Evolutionary conservation across 78 protist species (phyloP).

Genomic region (Speleostelium caveatum): DNA sequence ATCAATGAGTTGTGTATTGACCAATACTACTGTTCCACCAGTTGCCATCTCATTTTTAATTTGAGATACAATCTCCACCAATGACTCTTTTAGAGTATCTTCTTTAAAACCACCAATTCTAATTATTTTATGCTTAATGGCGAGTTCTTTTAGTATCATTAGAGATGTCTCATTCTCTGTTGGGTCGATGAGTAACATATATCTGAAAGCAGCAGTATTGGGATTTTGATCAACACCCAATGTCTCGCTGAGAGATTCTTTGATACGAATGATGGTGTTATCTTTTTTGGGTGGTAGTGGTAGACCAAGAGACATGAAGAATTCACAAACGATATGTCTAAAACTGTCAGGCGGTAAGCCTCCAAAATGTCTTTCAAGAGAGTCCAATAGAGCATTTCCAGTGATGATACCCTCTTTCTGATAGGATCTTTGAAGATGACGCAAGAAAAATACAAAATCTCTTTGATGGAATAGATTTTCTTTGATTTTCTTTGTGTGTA

Average conservation of each 20-base stretch:
- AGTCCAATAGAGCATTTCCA: background rate
- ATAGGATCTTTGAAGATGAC: slow-evolving; percentile 4
- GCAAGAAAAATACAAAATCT: slow-evolving; percentile 62
- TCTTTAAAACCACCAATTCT: slow-evolving; percentile 75
- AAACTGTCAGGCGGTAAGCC: slow-evolving; percentile 30
- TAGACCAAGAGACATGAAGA: background rate
- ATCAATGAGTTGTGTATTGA: slow-evolving; percentile 52
- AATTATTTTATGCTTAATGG: slow-evolving; percentile 12
- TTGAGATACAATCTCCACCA: slow-evolving; percentile 21
- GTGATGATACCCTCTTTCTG: background rate
- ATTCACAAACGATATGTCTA: slow-evolving; percentile 3
- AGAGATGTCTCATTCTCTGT: slow-evolving; percentile 55
- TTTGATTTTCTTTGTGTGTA: background rate
- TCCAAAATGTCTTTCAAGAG: slow-evolving; percentile 59
- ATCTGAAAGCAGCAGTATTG: slow-evolving; percentile 27
- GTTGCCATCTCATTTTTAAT: slow-evolving; percentile 44
- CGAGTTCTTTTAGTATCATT: slow-evolving; percentile 38
- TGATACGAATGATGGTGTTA: slow-evolving; percentile 16
- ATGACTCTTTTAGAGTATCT: slow-evolving; percentile 17
- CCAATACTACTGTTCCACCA: slow-evolving; percentile 74
- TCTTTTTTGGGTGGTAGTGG: background rate
- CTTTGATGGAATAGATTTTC: slow-evolving; percentile 52
- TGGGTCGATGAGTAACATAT: slow-evolving; percentile 63
- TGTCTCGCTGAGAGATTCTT: slow-evolving; percentile 2
- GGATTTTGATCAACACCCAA: slow-evolving; percentile 4